Evolutionary conservation across 2,329 filamentous ascomycete species (phyloP), one percentile per base, ranked within the genome.

Genomic region (Monosporascus sp.): DNA sequence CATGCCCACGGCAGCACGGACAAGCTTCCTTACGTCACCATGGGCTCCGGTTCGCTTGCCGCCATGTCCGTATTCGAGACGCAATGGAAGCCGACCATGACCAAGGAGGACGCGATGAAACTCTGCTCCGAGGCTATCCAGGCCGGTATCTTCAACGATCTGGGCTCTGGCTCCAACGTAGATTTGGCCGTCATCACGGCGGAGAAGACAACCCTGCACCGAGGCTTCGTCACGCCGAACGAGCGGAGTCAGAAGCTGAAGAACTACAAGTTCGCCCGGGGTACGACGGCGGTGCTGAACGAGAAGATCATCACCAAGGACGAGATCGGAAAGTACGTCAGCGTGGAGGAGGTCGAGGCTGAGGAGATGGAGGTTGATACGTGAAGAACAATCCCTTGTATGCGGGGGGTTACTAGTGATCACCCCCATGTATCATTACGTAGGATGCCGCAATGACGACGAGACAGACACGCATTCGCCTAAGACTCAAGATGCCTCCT

Each of bases 11-110:
- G 95, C 61, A 94, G 88, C 67, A 99, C 94, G 57, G 94, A 99
- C 78, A 99, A 97, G 80, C 86, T 99, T 48, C 94, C 94, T 49
- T 99, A 99, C 73, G 95, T 99, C 62, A 99, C 95, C 60, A 99
- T 99, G 94, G 94, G 94, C 51, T 96, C 89, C 24, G 94, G 94
- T 60, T 96, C 91, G 48, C 79, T 99, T 62, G 94, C 94, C 28
- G 94, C 94, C 69, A 99, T 99, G 94, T 90, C 89, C 35, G 89
- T 99, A 50, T 99, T 99, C 69, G 94, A 99, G 80, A 95, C 92
- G 49, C 86, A 87, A 74, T 99, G 95, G 95, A 90, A 92, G 81
- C 77, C 84, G 7, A 76, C 85, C 56, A 72, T 97, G 70, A 87
- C 82, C 59, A 80, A 82, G 62, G 85, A 90, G 46, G 85, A 85